Percentiles rank a stretch among this genome's conserved stretches.
phyloP scores from a whole-genome alignment of 768 basidiomycete genomes.

The Sutorius australiensis region DNA sequence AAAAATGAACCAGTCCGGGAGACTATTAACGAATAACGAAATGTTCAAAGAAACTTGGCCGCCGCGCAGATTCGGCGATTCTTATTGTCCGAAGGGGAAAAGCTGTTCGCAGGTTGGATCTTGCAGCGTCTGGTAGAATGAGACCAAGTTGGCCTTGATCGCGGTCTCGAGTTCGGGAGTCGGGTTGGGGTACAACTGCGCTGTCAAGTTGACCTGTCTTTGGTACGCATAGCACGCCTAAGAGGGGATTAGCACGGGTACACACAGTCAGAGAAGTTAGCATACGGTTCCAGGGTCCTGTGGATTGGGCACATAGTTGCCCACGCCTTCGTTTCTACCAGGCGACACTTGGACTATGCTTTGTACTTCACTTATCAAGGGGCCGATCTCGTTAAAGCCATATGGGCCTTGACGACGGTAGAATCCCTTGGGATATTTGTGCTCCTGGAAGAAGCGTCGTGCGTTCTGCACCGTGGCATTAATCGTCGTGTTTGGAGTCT shows the following conservation, averaged over 20 bases:
- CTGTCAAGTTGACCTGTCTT: neutral
- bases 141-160: neutral
- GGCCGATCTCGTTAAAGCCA: neutral
- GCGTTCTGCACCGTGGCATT: conserved; percentile 15
- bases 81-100: neutral
- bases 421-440: conserved; percentile 21
- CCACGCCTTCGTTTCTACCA: neutral
- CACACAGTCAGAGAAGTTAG: neutral
- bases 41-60: neutral
- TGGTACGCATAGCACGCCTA: neutral
- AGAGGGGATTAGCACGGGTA: neutral
- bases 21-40: neutral
- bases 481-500: conserved; percentile 18
- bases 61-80: neutral
- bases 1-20: neutral
- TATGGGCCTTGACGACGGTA: conserved; percentile 19
- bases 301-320: neutral
- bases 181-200: neutral
- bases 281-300: neutral
- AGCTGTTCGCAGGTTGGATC: neutral
- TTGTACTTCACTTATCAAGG: neutral
- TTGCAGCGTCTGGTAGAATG: neutral
- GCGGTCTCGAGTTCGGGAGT: neutral
- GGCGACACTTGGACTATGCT: neutral
- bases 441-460: conserved; percentile 16